Conservation (phyloP, 768 basidiomycete genomes). For the Naganishia vaughanmartiniae region DNA sequence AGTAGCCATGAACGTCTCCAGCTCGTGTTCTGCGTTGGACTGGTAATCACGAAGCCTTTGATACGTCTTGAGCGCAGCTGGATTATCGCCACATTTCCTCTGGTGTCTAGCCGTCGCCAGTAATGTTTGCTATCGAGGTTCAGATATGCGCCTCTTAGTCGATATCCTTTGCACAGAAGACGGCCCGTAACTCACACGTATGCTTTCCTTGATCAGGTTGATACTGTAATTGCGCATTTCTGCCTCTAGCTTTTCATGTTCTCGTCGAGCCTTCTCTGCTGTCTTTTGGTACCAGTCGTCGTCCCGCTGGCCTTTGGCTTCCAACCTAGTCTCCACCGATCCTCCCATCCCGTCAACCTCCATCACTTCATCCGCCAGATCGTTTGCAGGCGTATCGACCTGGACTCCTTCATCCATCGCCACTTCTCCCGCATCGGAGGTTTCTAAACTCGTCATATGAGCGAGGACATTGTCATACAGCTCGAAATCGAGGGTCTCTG, state of each 20-base stretch:
- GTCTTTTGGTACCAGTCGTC: conserved; percentile 7
- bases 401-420: background rate
- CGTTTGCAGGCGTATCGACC: background rate
- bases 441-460: background rate
- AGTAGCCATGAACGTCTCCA: conserved; percentile 25
- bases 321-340: background rate
- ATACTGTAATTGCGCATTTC: conserved; percentile 31
- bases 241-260: conserved; percentile 29
- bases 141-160: background rate
- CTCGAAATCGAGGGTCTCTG: conserved; percentile 24
- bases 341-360: background rate
- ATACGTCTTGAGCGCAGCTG: conserved; percentile 26
- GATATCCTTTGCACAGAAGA: background rate
- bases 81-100: conserved; percentile 13
- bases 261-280: background rate
- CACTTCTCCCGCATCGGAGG: background rate
- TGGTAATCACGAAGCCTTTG: conserved; percentile 24
- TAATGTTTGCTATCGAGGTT: background rate
- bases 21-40: conserved; percentile 31
- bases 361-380: background rate
- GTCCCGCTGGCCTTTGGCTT: conserved; percentile 12
- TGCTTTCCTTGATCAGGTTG: conserved; percentile 34
- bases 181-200: conserved; percentile 20
- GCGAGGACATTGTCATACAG: conserved; percentile 6
- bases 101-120: conserved; percentile 18